Evolutionary conservation across 768 basidiomycete species (phyloP), one percentile per base, ranked within the genome.

Genomic region (Calocybe indica): DNA sequence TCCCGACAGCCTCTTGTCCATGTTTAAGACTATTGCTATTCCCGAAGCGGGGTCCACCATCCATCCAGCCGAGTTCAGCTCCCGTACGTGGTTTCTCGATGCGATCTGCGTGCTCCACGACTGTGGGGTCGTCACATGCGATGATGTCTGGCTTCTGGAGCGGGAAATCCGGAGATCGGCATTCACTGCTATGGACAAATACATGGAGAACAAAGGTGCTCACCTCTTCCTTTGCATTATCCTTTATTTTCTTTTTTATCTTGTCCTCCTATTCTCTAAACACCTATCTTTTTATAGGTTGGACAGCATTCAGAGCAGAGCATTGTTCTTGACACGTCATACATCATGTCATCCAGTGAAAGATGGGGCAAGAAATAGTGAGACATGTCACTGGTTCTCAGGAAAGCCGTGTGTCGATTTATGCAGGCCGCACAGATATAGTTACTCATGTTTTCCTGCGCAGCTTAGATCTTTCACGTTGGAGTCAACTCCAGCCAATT

Each of bases 101-200:
- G 72, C 69, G 14, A 70, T 75, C 11, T 66, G 66, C 40, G 65
- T 69, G n/a, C 56, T 76, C 51, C 68, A 74, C 53, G 74, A 76
- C 49, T 74, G 72, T 50, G 72, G 71, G 6, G 70, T 75, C 7
- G 59, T 74, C 13, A 67, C 67, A 35, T 76, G 74, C 56, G 71
- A 75, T 44, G 74, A 76, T 64, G 70, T 68, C 14, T 72, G 71
- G 72, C 47, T 72, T 28, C 55, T 76, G 22, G 74, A 76, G 60
- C 59, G 73, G 51, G 74, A 76, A 57, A 67, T 76, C 13, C 58
- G 70, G 50, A 57, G 70, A 34, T 72, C 66, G 55, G 72, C 72
- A 31, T 76, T 76, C 54, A 64, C 63, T 15, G 73, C 73, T 46
- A 76, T 76, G 74, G 74, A 75, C 53, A 66, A 62, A 47, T 76